A percentile compares a stretch with the other conserved stretches of the same genome.
Conservation (phyloP, 306 rosid genomes). For the Cucumis cinereus region DNA sequence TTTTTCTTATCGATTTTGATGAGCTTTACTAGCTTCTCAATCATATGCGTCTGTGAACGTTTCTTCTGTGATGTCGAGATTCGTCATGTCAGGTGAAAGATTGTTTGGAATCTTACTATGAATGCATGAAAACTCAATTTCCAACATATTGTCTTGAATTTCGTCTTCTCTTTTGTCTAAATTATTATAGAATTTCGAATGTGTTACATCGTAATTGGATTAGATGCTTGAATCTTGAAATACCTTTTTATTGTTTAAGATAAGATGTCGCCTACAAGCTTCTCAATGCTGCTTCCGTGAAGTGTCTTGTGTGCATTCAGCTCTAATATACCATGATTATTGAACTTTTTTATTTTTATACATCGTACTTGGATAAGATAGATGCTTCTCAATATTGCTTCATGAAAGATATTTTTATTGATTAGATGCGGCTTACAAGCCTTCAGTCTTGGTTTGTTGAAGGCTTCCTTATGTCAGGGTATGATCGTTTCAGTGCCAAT, state of each 20-base stretch:
- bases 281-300: neutral
- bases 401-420: neutral
- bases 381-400: neutral
- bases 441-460: neutral
- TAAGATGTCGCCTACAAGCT: neutral
- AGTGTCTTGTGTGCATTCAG: neutral
- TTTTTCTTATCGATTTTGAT: neutral
- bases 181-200: neutral
- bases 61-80: neutral
- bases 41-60: neutral
- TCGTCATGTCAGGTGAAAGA: neutral
- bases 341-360: neutral
- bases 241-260: neutral
- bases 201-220: neutral
- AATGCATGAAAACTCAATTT: neutral
- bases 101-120: neutral
- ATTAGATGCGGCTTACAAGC: neutral
- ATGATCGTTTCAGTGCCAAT: neutral
- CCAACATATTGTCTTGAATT: neutral
- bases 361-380: neutral
- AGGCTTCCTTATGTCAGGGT: neutral
- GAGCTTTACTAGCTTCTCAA: neutral
- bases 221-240: neutral
- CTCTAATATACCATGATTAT: neutral
- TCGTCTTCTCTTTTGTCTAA: neutral